phyloP scores from a whole-genome alignment of 441 rosid species.

The Brassica hybrid region DNA sequence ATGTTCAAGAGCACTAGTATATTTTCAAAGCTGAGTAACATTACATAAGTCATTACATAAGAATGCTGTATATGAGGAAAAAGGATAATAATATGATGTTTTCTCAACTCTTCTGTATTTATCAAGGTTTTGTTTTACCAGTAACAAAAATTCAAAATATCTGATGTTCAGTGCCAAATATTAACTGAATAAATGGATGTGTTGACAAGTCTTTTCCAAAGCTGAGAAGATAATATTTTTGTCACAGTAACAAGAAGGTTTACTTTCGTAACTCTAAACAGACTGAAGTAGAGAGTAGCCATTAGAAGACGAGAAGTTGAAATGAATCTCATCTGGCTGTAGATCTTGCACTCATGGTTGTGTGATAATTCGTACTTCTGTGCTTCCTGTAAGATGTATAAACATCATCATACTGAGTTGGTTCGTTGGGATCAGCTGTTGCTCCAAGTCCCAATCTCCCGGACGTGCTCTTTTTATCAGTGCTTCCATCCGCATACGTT shows the following conservation, averaged over 20 bases:
- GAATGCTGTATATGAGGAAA: background rate
- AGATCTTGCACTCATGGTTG: conserved; percentile 92
- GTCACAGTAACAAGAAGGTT: conserved; percentile 21
- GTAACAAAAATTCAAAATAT: background rate
- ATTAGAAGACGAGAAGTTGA: conserved; percentile 17
- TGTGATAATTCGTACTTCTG: conserved; percentile 88
- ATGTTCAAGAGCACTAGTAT: background rate
- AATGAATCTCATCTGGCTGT: conserved; percentile 52
- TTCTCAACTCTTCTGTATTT: no score
- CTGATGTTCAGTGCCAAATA: no score
- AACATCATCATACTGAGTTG: conserved; percentile 91
- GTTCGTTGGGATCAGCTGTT: conserved; percentile 87
- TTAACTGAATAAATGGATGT: background rate
- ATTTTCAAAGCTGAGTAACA: background rate
- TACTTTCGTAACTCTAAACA: conserved; percentile 14
- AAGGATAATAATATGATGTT: background rate
- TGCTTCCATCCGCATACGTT: conserved; percentile 78
- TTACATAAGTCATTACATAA: background rate
- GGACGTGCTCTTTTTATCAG: conserved; percentile 69
- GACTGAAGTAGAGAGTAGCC: conserved; percentile 20
- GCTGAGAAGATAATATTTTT: conserved; percentile 31
- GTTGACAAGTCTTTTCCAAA: conserved; percentile 25
- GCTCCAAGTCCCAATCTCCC: conserved; percentile 97
- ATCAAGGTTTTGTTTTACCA: no score
- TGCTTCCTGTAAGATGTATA: conserved; percentile 94